A percentile compares a stretch with the other conserved stretches of the same genome.
Conservation (phyloP, 805 yeast genomes). For the Metschnikowia dekortorum region DNA sequence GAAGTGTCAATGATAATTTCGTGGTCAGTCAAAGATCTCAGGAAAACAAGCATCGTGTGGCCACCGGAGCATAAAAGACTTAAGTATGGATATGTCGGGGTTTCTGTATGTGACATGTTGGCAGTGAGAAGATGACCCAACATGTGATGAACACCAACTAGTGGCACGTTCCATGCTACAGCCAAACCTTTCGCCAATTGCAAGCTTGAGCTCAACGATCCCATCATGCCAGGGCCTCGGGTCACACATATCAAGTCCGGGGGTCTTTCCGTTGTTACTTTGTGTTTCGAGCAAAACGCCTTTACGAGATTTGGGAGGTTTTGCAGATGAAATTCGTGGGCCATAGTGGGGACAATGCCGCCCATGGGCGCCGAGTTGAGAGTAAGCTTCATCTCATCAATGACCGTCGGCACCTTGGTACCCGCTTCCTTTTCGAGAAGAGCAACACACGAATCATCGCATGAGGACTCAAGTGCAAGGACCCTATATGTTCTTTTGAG, state of each 20-base stretch:
- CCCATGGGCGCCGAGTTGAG: conserved; percentile 64
- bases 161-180: conserved; percentile 70
- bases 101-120: conserved; percentile 13
- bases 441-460: conserved; percentile 93
- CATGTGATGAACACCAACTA: conserved; percentile 95
- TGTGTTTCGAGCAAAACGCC: conserved; percentile 37
- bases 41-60: conserved; percentile 81
- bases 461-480: conserved; percentile 85
- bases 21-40: conserved; percentile 59
- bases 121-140: conserved; percentile 76
- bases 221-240: conserved; percentile 95
- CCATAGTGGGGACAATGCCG: conserved; percentile 85
- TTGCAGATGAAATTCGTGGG: conserved; percentile 72
- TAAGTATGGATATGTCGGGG: conserved; percentile 53
- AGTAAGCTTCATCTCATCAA: conserved; percentile 62
- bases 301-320: conserved; percentile 49
- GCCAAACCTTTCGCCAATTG: conserved; percentile 83
- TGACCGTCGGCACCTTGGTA: conserved; percentile 40
- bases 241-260: conserved; percentile 87
- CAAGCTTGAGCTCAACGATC: conserved; percentile 76
- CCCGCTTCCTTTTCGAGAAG: conserved; percentile 49
- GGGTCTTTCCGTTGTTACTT: conserved; percentile 23
- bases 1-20: conserved; percentile 67
- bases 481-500: conserved; percentile 50
- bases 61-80: conserved; percentile 89